Percentiles rank a stretch among this genome's conserved stretches.
Conservation (phyloP, 2,329 filamentous ascomycete genomes). For the Venturia carpophila region DNA sequence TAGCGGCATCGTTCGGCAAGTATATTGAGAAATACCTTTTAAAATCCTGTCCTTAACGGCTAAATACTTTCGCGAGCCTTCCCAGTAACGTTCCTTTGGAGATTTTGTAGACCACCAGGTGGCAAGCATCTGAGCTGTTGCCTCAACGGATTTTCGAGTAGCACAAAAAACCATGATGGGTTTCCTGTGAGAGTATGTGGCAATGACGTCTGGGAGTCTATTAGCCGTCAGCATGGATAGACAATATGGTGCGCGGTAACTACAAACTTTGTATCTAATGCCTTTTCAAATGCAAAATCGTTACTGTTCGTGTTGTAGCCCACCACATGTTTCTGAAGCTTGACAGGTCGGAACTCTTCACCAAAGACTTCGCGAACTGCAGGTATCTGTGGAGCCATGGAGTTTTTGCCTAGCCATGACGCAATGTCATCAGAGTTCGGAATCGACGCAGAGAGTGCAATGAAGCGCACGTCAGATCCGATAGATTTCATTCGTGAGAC, state of each 20-base stretch:
- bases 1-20: background rate
- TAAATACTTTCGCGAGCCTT: slow-evolving; percentile 45
- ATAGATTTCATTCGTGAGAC: slow-evolving; percentile 83
- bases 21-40: background rate
- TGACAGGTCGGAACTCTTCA: slow-evolving; percentile 73
- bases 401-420: slow-evolving; percentile 64
- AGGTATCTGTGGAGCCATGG: slow-evolving; percentile 51
- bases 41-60: slow-evolving; percentile 34
- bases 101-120: slow-evolving; percentile 54
- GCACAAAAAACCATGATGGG: slow-evolving; percentile 80
- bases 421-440: slow-evolving; percentile 77
- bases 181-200: slow-evolving; percentile 59
- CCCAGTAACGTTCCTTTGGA: slow-evolving; percentile 54
- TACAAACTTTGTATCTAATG: slow-evolving; percentile 52
- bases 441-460: slow-evolving; percentile 76
- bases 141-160: slow-evolving; percentile 61
- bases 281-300: slow-evolving; percentile 69
- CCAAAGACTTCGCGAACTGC: slow-evolving; percentile 64
- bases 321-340: slow-evolving; percentile 66
- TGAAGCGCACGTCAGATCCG: slow-evolving; percentile 65
- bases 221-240: slow-evolving; percentile 17
- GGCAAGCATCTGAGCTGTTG: slow-evolving; percentile 59
- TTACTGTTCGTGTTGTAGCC: slow-evolving; percentile 58
- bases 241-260: background rate
- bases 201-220: slow-evolving; percentile 59